These are phyloP conservation scores for Phyllosticta citribraziliensis DNA, from an alignment of 2,329 filamentous ascomycete genomes.

Conservation along the genomic window DNA sequence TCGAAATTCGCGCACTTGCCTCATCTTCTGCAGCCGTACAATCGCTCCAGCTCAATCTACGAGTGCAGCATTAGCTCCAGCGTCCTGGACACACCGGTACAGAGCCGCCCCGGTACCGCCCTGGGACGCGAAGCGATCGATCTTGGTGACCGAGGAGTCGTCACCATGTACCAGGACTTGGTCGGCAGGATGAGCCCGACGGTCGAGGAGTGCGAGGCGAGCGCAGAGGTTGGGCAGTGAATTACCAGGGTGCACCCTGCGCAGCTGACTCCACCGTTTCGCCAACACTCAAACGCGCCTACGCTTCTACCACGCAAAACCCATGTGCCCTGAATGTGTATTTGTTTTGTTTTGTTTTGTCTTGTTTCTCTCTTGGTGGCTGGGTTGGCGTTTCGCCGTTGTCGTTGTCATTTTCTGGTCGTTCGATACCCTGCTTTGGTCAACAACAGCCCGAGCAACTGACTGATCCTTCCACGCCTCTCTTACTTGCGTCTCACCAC, in stretches of 20 bases:
- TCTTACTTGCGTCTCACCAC: background rate
- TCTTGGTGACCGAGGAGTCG: background rate
- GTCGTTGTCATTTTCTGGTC: background rate
- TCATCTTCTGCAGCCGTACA: background rate
- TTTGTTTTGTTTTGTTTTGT: background rate
- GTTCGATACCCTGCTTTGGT: background rate
- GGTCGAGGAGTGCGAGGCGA: background rate
- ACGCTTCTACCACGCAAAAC: background rate
- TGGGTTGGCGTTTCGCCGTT: background rate
- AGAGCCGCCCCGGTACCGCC: conserved; percentile 1
- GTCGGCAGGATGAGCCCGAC: background rate
- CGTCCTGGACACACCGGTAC: background rate
- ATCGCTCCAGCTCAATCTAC: background rate
- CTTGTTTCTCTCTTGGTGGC: background rate
- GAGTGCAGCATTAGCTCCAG: background rate
- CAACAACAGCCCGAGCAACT: background rate
- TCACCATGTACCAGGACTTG: conserved; percentile 5
- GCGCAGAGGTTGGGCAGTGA: background rate
- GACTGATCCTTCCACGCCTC: background rate
- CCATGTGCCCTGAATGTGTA: background rate
- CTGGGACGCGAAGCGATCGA: background rate
- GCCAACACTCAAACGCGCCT: background rate
- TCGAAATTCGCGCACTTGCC: background rate
- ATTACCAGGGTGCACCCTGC: background rate
- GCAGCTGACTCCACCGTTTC: background rate